A percentile compares a stretch with the other conserved stretches of the same genome.
These are phyloP conservation scores for Schwanniomyces yamadae DNA, from an alignment of 805 yeast species.

Conservation along the genomic window DNA sequence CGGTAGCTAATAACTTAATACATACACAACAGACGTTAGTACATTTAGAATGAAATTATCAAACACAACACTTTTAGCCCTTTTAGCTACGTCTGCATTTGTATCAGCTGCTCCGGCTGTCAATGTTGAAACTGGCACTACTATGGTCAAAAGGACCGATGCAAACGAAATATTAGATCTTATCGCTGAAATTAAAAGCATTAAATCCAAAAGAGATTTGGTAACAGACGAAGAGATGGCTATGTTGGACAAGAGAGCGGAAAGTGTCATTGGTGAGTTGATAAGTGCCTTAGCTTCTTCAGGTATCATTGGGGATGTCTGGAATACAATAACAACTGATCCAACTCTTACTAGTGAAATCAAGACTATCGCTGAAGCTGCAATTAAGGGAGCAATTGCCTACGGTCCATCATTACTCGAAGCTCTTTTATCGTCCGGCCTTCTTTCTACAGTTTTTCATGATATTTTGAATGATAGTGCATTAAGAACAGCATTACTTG, in stretches of 20 bases:
- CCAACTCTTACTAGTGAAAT: slow-evolving; percentile 26
- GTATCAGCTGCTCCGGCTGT: slow-evolving; percentile 36
- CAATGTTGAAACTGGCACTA: slow-evolving; percentile 12
- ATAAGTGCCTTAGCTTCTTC: slow-evolving; percentile 36
- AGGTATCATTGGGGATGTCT: slow-evolving; percentile 38
- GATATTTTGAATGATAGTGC: slow-evolving; percentile 29
- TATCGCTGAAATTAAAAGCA: slow-evolving; percentile 31
- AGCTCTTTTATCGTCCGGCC: slow-evolving; percentile 43
- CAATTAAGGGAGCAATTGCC: slow-evolving; percentile 32
- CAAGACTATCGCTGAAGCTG: slow-evolving; percentile 25
- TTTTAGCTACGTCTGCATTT: slow-evolving; percentile 37
- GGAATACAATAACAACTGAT: slow-evolving; percentile 34
- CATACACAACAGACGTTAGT: too few relatives aligned
- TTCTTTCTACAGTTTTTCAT: slow-evolving; percentile 31
- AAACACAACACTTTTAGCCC: slow-evolving; percentile 37
- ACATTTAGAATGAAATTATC: slow-evolving; percentile 37
- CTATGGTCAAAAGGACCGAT: slow-evolving; percentile 36
- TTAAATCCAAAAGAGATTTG: slow-evolving; percentile 37
- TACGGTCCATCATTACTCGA: slow-evolving; percentile 41
- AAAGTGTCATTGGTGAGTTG: slow-evolving; percentile 33
- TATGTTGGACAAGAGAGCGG: slow-evolving; percentile 35
- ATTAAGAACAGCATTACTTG: slow-evolving; percentile 33
- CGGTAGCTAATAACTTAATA: too few relatives aligned
- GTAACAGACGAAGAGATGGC: slow-evolving; percentile 20
- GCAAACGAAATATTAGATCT: slow-evolving; percentile 30